phyloP scores from a whole-genome alignment of 768 basidiomycete genomes.

The Cystobasidium onofrii region DNA sequence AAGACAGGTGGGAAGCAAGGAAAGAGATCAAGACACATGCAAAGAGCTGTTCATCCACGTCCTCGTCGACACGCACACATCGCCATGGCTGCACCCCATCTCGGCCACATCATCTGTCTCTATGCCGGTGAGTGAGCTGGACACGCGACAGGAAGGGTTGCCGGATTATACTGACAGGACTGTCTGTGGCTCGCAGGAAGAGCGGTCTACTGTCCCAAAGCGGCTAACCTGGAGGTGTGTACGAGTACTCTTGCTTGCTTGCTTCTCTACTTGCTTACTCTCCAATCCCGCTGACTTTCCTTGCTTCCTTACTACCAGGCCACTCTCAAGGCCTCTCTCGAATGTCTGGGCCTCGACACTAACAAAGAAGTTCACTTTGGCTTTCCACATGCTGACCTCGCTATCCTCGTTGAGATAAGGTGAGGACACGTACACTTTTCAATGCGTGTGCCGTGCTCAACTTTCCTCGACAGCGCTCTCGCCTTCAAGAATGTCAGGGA shows the following conservation, averaged over 20 bases:
- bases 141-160: not conserved
- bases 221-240: conserved; percentile 9
- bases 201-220: conserved; percentile 26
- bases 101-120: conserved; percentile 31
- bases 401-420: conserved; percentile 21
- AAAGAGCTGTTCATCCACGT: not conserved
- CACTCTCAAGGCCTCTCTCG: conserved; percentile 4
- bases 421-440: not conserved
- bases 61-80: not conserved
- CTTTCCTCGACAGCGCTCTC: conserved; percentile 11
- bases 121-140: conserved; percentile 14
- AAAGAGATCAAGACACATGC: too few relatives aligned
- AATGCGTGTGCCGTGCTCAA: not conserved
- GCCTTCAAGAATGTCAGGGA: conserved; percentile 26
- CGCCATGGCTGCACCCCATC: not conserved
- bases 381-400: conserved; percentile 19
- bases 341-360: conserved; percentile 7
- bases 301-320: not conserved
- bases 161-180: not conserved
- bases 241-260: not conserved
- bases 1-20: too few relatives aligned
- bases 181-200: too few relatives aligned
- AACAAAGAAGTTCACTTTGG: not conserved
- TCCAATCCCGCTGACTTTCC: not conserved
- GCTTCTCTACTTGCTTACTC: not conserved